phyloP scores from a whole-genome alignment of 2,329 filamentous ascomycete genomes.

The Neopestalotiopsis rosae region DNA sequence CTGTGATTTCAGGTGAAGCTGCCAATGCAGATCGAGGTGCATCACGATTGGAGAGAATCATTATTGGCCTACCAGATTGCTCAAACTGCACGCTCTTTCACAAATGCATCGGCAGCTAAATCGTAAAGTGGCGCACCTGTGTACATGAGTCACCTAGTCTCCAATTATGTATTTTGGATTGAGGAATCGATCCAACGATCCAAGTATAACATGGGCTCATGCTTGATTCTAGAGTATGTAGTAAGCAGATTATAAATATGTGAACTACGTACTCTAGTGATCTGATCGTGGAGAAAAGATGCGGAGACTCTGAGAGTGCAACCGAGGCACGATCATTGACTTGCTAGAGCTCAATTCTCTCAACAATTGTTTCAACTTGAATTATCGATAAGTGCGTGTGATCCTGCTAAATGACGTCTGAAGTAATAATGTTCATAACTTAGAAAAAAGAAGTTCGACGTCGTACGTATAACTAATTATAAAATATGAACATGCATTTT shows the following conservation, averaged over 20 bases:
- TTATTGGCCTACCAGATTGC: not conserved
- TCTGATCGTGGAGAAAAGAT: not conserved
- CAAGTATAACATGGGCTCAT: not conserved
- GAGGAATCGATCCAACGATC: not conserved
- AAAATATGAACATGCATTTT: not conserved
- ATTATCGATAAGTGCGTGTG: too few relatives aligned
- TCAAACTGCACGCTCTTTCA: not conserved
- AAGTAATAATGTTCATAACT: too few relatives aligned
- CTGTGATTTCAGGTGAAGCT: constrained; percentile 17
- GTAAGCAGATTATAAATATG: constrained; percentile 2
- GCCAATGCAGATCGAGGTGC: constrained; percentile 1
- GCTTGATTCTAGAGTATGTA: not conserved
- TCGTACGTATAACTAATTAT: too few relatives aligned
- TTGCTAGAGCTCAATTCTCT: not conserved
- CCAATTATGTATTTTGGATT: not conserved
- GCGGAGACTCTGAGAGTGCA: not conserved
- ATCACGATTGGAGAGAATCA: not conserved
- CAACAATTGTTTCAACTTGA: not conserved
- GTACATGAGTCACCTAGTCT: not conserved
- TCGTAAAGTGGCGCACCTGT: not conserved
- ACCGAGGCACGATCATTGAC: not conserved
- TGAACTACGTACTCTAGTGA: not conserved
- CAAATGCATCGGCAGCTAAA: not conserved
- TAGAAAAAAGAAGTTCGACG: too few relatives aligned
- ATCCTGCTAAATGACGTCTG: too few relatives aligned